Evolutionary conservation across 2,329 filamentous ascomycete species (phyloP), one percentile per base, ranked within the genome.

Genomic region (Alternaria ventricosa): DNA sequence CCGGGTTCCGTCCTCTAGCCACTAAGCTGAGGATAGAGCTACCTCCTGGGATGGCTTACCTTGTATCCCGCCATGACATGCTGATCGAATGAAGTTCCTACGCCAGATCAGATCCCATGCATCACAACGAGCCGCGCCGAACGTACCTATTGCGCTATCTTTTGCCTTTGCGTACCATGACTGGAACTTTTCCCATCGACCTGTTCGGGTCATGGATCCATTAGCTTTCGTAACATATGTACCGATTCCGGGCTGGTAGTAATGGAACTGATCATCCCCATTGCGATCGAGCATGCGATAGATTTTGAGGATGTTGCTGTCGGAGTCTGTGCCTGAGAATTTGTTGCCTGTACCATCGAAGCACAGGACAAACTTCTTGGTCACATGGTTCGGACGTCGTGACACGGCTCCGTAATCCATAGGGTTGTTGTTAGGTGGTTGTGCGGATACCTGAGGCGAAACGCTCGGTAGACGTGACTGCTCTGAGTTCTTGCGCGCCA

Each of bases 41-140:
- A 8, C 23, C 27, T 33, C 36, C 33, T 28, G 36, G n/a, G 15
- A 49, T n/a, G 30, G 49, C 93, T 83, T 76, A 94, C 93, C 58
- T 89, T 89, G 79, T 96, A 96, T 1, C 92, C 92, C 8, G 90
- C 92, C 70, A 96, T 92, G 11, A 96, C 92, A 80, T 96, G 92
- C 60, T 93, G 86, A 69, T 91, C 92, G 67, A 96, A 95, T 0
- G 90, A 93, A 0, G 90, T 91, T 2, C 93, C 93, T 64, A 20
- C 27, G 12, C 2, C 3, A 25, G 5, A 23, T 72, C 28, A 71
- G 56, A 27, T 20, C 18, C 27, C 6, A 27, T 22, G 25, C 22
- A 15, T 27, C 18, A 45, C 2, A 27, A 23, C 27, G 50, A 23
- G 41, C 2, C 33, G 23, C 15, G 2, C 23, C 5, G n/a, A 51